Conservation (phyloP, 805 yeast genomes). For the Zygotorulaspora florentina region DNA sequence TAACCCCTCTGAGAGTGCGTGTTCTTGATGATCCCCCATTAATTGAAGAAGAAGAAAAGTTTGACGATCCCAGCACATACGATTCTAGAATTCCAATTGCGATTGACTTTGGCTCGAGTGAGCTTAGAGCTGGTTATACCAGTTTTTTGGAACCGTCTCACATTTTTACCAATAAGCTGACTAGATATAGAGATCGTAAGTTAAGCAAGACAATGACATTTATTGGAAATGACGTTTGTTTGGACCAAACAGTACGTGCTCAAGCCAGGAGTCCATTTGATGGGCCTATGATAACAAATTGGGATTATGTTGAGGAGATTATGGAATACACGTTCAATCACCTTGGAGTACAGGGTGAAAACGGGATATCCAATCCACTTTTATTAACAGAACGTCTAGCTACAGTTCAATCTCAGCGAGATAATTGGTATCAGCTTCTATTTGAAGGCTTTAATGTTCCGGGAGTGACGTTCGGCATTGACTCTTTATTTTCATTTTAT, state of each 20-base stretch:
- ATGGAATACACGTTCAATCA: constrained; percentile 82
- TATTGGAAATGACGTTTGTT: constrained; percentile 75
- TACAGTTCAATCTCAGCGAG: constrained; percentile 64
- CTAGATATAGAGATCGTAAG: constrained; percentile 78
- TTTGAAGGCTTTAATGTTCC: constrained; percentile 83
- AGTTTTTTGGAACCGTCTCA: constrained; percentile 47
- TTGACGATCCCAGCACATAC: constrained; percentile 29
- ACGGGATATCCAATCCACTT: constrained; percentile 69
- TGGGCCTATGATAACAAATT: constrained; percentile 80
- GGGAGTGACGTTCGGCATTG: constrained; percentile 74
- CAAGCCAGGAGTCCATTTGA: constrained; percentile 80
- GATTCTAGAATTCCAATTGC: constrained; percentile 65
- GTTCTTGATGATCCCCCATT: constrained; percentile 30
- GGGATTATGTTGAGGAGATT: constrained; percentile 84
- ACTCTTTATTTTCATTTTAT: constrained; percentile 72
- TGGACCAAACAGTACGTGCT: constrained; percentile 65
- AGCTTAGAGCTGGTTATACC: constrained; percentile 57
- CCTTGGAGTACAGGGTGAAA: constrained; percentile 55
- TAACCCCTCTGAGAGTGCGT: constrained; percentile 28
- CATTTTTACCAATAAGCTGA: constrained; percentile 61
- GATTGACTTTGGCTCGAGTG: constrained; percentile 74
- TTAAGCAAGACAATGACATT: constrained; percentile 56
- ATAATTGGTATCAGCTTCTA: constrained; percentile 70
- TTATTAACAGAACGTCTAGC: constrained; percentile 77
- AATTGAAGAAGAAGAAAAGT: constrained; percentile 32